Evolutionary conservation across 2,329 filamentous ascomycete genomes (phyloP), one percentile per base, ranked within the genome.

Genomic region (Arthrobotrys iridis): DNA sequence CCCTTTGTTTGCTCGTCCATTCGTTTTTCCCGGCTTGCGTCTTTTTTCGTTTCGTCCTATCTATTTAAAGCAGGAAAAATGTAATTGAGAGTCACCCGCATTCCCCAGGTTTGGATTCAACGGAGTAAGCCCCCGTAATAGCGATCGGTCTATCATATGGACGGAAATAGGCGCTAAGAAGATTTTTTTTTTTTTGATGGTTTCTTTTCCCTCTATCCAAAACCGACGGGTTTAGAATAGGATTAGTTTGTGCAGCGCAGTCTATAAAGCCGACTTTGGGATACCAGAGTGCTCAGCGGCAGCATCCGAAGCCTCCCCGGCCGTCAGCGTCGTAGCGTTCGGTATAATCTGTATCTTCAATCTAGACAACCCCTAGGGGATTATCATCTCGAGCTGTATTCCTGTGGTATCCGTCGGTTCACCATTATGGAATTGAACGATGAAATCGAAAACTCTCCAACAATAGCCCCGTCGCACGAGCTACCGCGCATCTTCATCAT

Each of bases 401-500:
- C 13, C 20, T 20, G 2, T 2, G 20, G 26, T 28, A 18, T 30
- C 13, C 33, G 8, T 22, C 4, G 15, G 5, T 37, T 35, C 18
- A 13, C 10, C 4, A 55, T 41, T 30, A 65, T 65, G 60, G 43
- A 18, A 40, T 64, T 43, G 5, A 43, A 35, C 8, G 43, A 50
- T 22, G 59, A 41, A 22, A 13, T 20, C 30, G 59, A 64, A 18
- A 10, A 37, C 20, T 8, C 20, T 8, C 5, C 35, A n/a, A 40
- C 15, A 28, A 18, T 20, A 20, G 26, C 8, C 40, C 11, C 33
- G 18, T 22, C 22, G 18, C 41, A 40, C 28, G 52, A 41, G 22
- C 18, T 67, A 50, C 72, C 72, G 10, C 48, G 41, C 5, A 76
- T 76, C 18, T 66, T 76, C n/a, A 71, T 76, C 18, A 66, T 76